phyloP scores from a whole-genome alignment of 2,329 filamentous ascomycete species.

The Penicillium rolfsii region DNA sequence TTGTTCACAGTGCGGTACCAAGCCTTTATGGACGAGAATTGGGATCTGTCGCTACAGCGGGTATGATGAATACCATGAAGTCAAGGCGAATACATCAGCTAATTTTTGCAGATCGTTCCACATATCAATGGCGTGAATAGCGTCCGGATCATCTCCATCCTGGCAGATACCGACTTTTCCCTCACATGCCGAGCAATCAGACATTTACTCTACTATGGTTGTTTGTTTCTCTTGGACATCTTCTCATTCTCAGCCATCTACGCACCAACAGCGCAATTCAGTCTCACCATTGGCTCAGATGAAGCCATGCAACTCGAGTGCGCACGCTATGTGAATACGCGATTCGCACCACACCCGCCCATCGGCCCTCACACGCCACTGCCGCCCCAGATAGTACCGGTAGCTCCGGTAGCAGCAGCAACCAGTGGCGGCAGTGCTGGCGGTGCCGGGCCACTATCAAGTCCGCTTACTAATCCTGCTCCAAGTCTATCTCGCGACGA shows the following conservation, averaged over 20 bases:
- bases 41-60: constrained; percentile 58
- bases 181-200: constrained; percentile 84
- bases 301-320: constrained; percentile 84
- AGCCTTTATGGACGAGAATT: constrained; percentile 57
- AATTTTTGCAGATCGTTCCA: constrained; percentile 65
- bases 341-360: constrained; percentile 42
- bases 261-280: constrained; percentile 76
- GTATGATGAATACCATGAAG: constrained; percentile 33
- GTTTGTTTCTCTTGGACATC: constrained; percentile 85
- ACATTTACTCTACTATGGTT: constrained; percentile 91
- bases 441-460: constrained; percentile 19
- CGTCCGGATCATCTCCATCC: constrained; percentile 80
- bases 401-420: constrained; percentile 9
- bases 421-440: constrained; percentile 24
- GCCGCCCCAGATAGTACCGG: constrained; percentile 16
- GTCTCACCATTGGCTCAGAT: constrained; percentile 74
- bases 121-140: constrained; percentile 91
- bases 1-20: constrained; percentile 66
- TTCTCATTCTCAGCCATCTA: constrained; percentile 95
- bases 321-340: constrained; percentile 73
- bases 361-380: constrained; percentile 33
- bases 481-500: constrained; percentile 26
- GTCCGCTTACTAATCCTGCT: constrained; percentile 28
- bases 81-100: not conserved
- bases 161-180: constrained; percentile 83